Evolutionary conservation across 371 early-diverging fungal species (phyloP).

Genomic region (Circinella umbellata): DNA sequence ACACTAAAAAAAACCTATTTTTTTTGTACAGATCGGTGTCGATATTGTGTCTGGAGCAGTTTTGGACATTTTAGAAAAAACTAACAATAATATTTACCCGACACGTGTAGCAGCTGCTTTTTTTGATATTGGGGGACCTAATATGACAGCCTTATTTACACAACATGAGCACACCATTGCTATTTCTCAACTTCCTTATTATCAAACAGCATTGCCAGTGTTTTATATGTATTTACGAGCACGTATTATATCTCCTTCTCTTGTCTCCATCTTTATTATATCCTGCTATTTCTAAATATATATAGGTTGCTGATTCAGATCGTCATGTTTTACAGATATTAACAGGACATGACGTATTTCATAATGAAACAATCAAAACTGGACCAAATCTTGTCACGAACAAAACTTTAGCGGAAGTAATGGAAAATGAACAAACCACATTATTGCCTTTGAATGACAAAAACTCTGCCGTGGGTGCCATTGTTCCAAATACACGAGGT

Average conservation of each 20-base stretch:
- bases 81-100: neutral
- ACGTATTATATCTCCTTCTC: slow-evolving; percentile 5
- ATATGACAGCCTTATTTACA: slow-evolving; percentile 33
- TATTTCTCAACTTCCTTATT: slow-evolving; percentile 52
- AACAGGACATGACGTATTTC: slow-evolving; percentile 47
- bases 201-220: slow-evolving; percentile 55
- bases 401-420: slow-evolving; percentile 23
- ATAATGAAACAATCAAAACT: slow-evolving; percentile 38
- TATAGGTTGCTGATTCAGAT: neutral
- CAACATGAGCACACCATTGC: slow-evolving; percentile 34
- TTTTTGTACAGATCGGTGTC: slow-evolving; percentile 15
- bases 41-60: slow-evolving; percentile 32
- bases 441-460: slow-evolving; percentile 37
- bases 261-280: slow-evolving; percentile 9
- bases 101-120: slow-evolving; percentile 34
- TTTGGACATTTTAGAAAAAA: slow-evolving; percentile 23
- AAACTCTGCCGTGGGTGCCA: slow-evolving; percentile 22
- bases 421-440: slow-evolving; percentile 38
- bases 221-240: slow-evolving; percentile 51
- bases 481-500: slow-evolving; percentile 28
- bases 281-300: neutral
- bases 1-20: neutral
- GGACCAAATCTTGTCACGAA: slow-evolving; percentile 36
- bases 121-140: slow-evolving; percentile 30
- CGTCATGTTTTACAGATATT: slow-evolving; percentile 15